Conservation (phyloP, 305 asterid genomes). For the Euphrasia arctica region DNA sequence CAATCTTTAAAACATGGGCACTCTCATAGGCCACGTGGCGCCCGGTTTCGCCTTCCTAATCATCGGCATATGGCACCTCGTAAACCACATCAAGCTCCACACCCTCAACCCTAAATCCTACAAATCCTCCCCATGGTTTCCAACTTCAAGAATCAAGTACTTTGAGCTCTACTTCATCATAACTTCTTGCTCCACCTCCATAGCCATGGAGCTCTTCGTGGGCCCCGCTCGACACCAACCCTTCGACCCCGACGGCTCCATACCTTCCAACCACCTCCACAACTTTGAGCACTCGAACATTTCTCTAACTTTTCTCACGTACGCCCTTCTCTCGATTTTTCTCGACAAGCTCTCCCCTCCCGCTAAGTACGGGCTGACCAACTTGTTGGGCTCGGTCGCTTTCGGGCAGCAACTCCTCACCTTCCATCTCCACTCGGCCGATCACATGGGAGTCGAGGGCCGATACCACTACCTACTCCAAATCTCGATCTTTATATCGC, state of each 20-base stretch:
- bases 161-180: slow-evolving; percentile 66
- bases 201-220: slow-evolving; percentile 77
- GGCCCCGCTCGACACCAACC: slow-evolving; percentile 71
- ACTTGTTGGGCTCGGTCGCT: slow-evolving; percentile 51
- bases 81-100: slow-evolving; percentile 63
- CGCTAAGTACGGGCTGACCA: slow-evolving; percentile 38
- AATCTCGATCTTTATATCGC: slow-evolving; percentile 39
- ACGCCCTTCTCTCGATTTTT: slow-evolving; percentile 51
- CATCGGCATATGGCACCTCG: slow-evolving; percentile 71
- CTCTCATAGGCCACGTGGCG: slow-evolving; percentile 68
- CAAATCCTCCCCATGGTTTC: slow-evolving; percentile 73
- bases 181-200: slow-evolving; percentile 42
- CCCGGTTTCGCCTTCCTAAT: slow-evolving; percentile 76
- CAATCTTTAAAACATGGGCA: slow-evolving; percentile 43
- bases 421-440: slow-evolving; percentile 81
- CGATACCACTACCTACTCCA: slow-evolving; percentile 87
- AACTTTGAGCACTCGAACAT: slow-evolving; percentile 77
- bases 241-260: slow-evolving; percentile 63
- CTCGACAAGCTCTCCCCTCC: slow-evolving; percentile 51
- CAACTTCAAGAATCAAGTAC: slow-evolving; percentile 53
- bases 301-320: slow-evolving; percentile 52
- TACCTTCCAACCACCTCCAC: slow-evolving; percentile 71
- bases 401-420: slow-evolving; percentile 64
- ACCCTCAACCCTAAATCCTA: slow-evolving; percentile 48
- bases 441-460: slow-evolving; percentile 86